Base-by-base conservation (phyloP, 257 asterid genomes). In the Leonotis leonurus region DNA sequence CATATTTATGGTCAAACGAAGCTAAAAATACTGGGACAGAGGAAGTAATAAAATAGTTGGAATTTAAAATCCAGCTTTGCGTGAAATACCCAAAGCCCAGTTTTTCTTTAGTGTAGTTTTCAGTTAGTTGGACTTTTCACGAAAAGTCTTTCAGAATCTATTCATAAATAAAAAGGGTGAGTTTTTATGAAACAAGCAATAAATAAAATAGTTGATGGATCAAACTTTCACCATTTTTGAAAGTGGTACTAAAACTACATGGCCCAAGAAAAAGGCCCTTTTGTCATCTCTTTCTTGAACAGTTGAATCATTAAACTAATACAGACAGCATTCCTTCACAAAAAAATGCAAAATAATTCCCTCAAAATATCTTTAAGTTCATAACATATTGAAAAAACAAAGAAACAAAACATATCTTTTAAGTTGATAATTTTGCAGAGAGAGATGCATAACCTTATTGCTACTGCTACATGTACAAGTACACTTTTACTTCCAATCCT, bases 221-320 rank as follows among this genome's bases (percentile, higher is more conserved):
- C 44, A 30, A 27, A 27, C 12, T 44, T 17, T 27, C 17, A 13
- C 12, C 6, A 10, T 27, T 45, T 7, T 46, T 25, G 48, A 14
- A 22, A 61, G 17, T 13, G 58, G 18, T 10, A 18, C 18, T 24
- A 11, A 44, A 45, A 33, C 12, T 16, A 20, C 7, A 67, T 45
- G 65, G 29, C 57, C 71, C 55, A 62, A 26, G 29, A 64, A 49
- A 9, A 45, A 16, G 13, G 13, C 45, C 67, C 57, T 13, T 12
- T 32, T 21, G 51, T 35, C 60, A 21, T 20, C 12, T 48, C 48
- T 62, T 36, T 50, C 18, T 35, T n/a, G n/a, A n/a, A n/a, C n/a
- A n/a, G n/a, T 21, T 13, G 8, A 36, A 50, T 18, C 29, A 1
- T 8, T 3, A 16, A 30, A 55, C 9, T 35, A 16, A 64, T 36